Evolutionary conservation across 2,329 filamentous ascomycete genomes (phyloP).

Genomic region (Didymella lethalis): DNA sequence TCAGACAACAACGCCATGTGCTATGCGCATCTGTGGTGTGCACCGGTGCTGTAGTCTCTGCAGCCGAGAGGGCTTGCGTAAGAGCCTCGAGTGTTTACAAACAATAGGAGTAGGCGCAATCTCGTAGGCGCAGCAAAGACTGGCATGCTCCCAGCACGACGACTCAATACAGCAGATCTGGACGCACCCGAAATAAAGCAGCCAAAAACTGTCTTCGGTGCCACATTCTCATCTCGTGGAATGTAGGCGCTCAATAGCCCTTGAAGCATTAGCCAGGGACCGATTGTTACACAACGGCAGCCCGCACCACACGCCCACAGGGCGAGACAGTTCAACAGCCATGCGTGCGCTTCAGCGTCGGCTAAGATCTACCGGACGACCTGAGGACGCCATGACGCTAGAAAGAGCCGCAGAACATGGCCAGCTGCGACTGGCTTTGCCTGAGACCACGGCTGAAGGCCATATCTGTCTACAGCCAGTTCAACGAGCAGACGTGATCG

Average conservation of each 20-base stretch:
- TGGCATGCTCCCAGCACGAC: slow-evolving; percentile 15
- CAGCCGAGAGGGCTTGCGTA: not conserved
- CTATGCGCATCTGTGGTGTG: not conserved
- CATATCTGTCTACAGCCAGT: not conserved
- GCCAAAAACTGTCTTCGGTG: not conserved
- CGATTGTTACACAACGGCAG: slow-evolving; percentile 25
- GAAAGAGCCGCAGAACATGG: not conserved
- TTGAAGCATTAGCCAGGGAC: slow-evolving; percentile 14
- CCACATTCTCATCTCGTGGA: slow-evolving; percentile 18
- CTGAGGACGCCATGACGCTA: slow-evolving; percentile 8
- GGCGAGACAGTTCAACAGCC: slow-evolving; percentile 15
- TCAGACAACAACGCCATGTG: slow-evolving; percentile 1
- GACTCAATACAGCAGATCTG: slow-evolving; percentile 12
- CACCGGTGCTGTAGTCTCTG: no score
- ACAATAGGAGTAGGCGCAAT: slow-evolving; percentile 2
- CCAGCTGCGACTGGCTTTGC: not conserved
- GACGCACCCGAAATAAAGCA: not conserved
- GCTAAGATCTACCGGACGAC: slow-evolving; percentile 9
- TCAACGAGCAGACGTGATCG: not conserved
- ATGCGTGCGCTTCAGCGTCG: slow-evolving; percentile 12
- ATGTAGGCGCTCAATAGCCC: slow-evolving; percentile 16
- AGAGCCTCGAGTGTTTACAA: slow-evolving; percentile 7
- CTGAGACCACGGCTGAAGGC: not conserved
- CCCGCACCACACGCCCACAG: slow-evolving; percentile 12
- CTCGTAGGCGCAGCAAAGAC: slow-evolving; percentile 6